Evolutionary conservation across 2,329 filamentous ascomycete genomes (phyloP).

Genomic region (Celoporthe dispersa): DNA sequence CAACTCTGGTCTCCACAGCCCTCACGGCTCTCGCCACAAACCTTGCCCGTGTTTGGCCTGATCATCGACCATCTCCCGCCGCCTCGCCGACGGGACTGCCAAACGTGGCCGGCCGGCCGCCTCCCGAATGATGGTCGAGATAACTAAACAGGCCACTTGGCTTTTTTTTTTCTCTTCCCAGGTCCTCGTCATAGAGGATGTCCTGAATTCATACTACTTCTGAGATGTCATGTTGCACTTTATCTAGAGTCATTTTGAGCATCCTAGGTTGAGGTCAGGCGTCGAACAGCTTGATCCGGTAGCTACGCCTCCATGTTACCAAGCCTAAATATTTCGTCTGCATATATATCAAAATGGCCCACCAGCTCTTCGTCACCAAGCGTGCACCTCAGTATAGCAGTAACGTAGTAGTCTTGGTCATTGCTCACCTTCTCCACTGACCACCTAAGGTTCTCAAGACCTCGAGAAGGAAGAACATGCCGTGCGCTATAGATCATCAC

Average conservation of each 20-base stretch:
- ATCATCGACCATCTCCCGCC: background rate
- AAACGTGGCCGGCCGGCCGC: background rate
- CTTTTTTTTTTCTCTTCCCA: too few species aligned
- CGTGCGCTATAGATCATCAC: too few species aligned
- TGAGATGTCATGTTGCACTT: background rate
- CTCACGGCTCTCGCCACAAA: background rate
- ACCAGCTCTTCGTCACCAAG: too few species aligned
- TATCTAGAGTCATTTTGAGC: background rate
- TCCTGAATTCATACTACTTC: background rate
- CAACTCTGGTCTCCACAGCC: background rate
- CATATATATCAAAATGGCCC: background rate
- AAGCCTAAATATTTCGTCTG: background rate
- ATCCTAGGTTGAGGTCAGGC: background rate
- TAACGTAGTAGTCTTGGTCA: too few species aligned
- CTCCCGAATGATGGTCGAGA: background rate
- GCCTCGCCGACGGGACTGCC: background rate
- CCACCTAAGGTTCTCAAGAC: too few species aligned
- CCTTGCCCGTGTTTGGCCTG: conserved; percentile 1
- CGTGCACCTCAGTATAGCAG: too few species aligned
- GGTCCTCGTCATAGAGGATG: background rate
- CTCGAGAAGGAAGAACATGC: too few species aligned
- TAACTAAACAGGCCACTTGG: background rate
- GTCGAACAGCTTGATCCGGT: background rate
- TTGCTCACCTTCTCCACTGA: too few species aligned
- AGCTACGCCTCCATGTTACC: background rate